phyloP scores from a whole-genome alignment of 2,329 filamentous ascomycete species.

The Zasmidium citrigriseum region DNA sequence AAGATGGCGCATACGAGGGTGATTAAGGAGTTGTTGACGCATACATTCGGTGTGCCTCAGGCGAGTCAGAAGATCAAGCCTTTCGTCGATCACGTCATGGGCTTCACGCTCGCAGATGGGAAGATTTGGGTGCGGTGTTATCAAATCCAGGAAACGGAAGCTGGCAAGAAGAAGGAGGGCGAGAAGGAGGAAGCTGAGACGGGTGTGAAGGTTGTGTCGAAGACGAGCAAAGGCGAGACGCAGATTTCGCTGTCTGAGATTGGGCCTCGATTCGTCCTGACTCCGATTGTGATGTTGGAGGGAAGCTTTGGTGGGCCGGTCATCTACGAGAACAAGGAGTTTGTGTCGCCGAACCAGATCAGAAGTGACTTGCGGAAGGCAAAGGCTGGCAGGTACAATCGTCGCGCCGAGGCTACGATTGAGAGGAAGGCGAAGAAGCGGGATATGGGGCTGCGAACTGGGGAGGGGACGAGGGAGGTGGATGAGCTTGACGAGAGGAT shows the following conservation, averaged over 20 bases:
- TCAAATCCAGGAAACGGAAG: conserved; percentile 83
- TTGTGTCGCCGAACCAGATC: conserved; percentile 91
- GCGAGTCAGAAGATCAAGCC: conserved; percentile 88
- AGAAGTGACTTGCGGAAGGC: conserved; percentile 74
- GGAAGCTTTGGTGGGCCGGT: conserved; percentile 93
- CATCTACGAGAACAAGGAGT: conserved; percentile 98
- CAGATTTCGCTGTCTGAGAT: conserved; percentile 88
- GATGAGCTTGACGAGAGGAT: conserved; percentile 75
- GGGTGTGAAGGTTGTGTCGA: conserved; percentile 40
- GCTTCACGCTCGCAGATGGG: conserved; percentile 84
- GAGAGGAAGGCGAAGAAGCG: conserved; percentile 74
- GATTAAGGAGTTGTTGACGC: conserved; percentile 85
- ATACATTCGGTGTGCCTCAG: conserved; percentile 90
- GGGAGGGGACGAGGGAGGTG: conserved; percentile 62
- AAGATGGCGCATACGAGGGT: conserved; percentile 72
- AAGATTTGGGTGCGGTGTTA: conserved; percentile 97
- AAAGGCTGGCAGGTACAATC: conserved; percentile 77
- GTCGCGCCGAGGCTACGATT: conserved; percentile 70
- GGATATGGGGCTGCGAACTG: conserved; percentile 72
- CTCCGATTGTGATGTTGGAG: conserved; percentile 92
- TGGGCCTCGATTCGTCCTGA: conserved; percentile 87
- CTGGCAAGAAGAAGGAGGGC: conserved; percentile 52
- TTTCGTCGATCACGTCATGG: conserved; percentile 93
- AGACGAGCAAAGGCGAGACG: conserved; percentile 57
- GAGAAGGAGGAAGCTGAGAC: conserved; percentile 40